phyloP scores from a whole-genome alignment of 73 alveolate species.

The Symbiodinium natans region DNA sequence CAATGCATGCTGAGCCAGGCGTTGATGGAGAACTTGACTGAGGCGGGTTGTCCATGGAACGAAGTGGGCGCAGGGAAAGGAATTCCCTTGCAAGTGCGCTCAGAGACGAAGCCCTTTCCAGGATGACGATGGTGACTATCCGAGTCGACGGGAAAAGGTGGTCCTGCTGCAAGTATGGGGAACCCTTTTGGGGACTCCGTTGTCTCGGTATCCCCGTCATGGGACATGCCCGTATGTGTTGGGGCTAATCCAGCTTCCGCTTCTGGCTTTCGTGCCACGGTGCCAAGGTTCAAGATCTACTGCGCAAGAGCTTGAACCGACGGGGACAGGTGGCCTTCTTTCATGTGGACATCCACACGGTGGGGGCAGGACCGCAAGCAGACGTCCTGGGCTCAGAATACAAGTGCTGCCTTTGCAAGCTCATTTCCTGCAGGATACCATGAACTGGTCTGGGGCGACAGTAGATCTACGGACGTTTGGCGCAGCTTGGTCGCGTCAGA shows the following conservation, averaged over 20 bases:
- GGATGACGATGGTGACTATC: neutral
- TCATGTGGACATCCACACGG: constrained; percentile 77
- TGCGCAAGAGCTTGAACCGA: constrained; percentile 52
- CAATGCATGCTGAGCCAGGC: too few relatives aligned
- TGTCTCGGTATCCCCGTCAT: too few relatives aligned
- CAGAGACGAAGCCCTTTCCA: neutral
- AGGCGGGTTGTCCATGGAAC: neutral
- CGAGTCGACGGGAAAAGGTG: neutral
- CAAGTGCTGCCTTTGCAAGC: neutral
- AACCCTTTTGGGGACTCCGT: too few relatives aligned
- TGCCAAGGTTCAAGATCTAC: constrained; percentile 42
- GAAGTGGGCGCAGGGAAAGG: too few relatives aligned
- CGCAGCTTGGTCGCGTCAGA: neutral
- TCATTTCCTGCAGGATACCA: constrained; percentile 35
- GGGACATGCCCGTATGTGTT: too few relatives aligned
- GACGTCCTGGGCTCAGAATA: neutral
- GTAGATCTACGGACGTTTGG: constrained; percentile 59
- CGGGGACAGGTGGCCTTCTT: constrained; percentile 77
- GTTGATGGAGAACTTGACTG: neutral
- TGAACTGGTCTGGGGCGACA: constrained; percentile 85
- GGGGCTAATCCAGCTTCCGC: too few relatives aligned
- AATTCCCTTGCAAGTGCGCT: too few relatives aligned
- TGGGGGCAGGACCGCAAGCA: constrained; percentile 48
- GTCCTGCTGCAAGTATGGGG: neutral
- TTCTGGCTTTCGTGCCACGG: too few relatives aligned